These are phyloP conservation scores for Russula griseocarnosa DNA, from an alignment of 768 basidiomycete genomes.

Conservation along the genomic window DNA sequence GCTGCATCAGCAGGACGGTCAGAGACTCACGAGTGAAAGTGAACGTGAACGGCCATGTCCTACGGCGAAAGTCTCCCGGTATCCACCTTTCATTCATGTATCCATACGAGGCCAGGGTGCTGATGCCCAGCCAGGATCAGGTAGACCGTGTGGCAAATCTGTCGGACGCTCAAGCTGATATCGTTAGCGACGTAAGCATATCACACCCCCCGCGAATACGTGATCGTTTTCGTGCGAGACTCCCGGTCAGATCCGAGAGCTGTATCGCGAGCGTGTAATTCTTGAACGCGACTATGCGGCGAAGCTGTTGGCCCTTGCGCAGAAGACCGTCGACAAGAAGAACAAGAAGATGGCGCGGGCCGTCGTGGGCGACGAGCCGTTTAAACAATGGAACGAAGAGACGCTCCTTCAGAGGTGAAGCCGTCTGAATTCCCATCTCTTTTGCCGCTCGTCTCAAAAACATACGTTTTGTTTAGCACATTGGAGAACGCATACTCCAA, in stretches of 20 bases:
- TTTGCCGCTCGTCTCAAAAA: conserved; percentile 1
- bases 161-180: conserved; percentile 24
- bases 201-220: not conserved
- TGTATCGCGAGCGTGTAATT: conserved; percentile 60
- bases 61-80: conserved; percentile 30
- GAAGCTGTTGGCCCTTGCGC: conserved; percentile 62
- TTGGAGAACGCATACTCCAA: conserved; percentile 66
- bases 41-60: conserved; percentile 19
- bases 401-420: conserved; percentile 53
- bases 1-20: conserved; percentile 3
- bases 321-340: conserved; percentile 71
- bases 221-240: conserved; percentile 1
- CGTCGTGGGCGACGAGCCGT: conserved; percentile 65
- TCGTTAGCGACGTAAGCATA: conserved; percentile 22
- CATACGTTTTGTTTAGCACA: conserved; percentile 50
- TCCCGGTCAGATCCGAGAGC: conserved; percentile 58
- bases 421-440: no score
- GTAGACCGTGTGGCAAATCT: conserved; percentile 30
- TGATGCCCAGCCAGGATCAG: conserved; percentile 23
- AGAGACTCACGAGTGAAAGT: not conserved
- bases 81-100: not conserved
- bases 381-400: conserved; percentile 54
- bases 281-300: conserved; percentile 77
- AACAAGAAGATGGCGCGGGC: conserved; percentile 49
- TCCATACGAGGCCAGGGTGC: conserved; percentile 8